Base-by-base conservation (phyloP, 106 monocot genomes). In the Triglochin maritima region DNA sequence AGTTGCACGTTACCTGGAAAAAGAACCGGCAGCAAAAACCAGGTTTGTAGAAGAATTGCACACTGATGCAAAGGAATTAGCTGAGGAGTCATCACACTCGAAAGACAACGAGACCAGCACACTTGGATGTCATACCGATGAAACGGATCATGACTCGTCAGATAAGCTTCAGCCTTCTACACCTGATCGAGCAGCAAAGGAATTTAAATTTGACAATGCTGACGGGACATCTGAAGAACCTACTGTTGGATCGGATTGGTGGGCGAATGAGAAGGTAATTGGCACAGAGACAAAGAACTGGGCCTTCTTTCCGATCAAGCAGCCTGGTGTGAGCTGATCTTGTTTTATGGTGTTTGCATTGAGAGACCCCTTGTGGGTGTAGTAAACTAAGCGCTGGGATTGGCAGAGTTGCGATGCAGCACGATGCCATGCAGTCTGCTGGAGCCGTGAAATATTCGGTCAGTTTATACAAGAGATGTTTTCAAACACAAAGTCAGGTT, bases 141-240 rank as follows among this genome's bases (percentile, higher is more conserved):
- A 76, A 66, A 73, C 44, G 17, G 83, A 74, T 47, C 70, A 67
- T 72, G 86, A 75, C 55, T 41, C 77, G 63, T 85, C 80, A 42
- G 82, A 77, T 60, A 82, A 74, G 63, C 16, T 71, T 9, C 57
- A 71, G 44, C 60, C 65, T 49, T 81, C 92, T 6, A 41, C 75
- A 46, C 56, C 67, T n/a, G 78, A 76, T 46, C 64, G 47, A 9
- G 48, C 72, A 11, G 65, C 50, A 7, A 87, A 83, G 70, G 92
- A 92, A 51, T 92, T 92, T 60, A 88, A 85, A 15, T 93, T 93
- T 53, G 70, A 85, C 61, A 89, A 89, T 63, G 55, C 66, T n/a
- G 86, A 88, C 57, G 80, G 76, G 8, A 52, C 64, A 17, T 16
- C 64, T 16, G 56, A 50, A 41, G 81, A 79, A 57, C 64, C 76